Base-by-base conservation (phyloP, 805 yeast species). In the Candida corydali region DNA sequence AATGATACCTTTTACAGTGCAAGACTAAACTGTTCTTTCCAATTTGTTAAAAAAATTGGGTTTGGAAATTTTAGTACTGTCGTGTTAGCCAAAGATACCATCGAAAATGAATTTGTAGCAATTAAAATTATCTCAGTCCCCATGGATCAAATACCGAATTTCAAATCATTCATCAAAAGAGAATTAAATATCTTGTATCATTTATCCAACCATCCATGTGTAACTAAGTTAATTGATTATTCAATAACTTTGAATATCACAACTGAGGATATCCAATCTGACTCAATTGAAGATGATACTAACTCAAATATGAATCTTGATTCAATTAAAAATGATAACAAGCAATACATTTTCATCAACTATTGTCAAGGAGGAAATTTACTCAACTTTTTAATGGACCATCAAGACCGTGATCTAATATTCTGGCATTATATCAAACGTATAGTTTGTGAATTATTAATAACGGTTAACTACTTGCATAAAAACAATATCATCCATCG, bases 361-460 rank as follows among this genome's bases (percentile, higher is more conserved):
- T 86, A 74, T 55, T 84, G 87, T 48, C 56, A 65, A 5, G 98
- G 98, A 4, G 97, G 98, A 3, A 96, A 88, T 50, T 57, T 93
- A 27, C 80, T 84, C 49, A 79, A 80, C 24, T 73, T 86, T 41
- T 73, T 55, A 31, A 11, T 46, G 4, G 30, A 47, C 34, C 45
- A 82, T 76, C 51, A 69, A 39, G 58, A 73, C n/a, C 49, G 63
- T 8, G 46, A 61, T 24, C 24, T 36, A 5, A 27, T 30, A 40
- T 86, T 67, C 15, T 66, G 81, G 48, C 50, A 57, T 29, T 61
- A 82, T 7, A 63, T 84, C 2, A 67, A 77, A 39, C 67, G 86
- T 18, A 63, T 88, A 0, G 82, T 84, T 44, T 73, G 81, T 6
- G 96, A 93, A 56, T 50, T 86, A 2, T 74, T 78, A 3, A 55